Conservation (phyloP, 83 land plant species). For the Picea abies region DNA sequence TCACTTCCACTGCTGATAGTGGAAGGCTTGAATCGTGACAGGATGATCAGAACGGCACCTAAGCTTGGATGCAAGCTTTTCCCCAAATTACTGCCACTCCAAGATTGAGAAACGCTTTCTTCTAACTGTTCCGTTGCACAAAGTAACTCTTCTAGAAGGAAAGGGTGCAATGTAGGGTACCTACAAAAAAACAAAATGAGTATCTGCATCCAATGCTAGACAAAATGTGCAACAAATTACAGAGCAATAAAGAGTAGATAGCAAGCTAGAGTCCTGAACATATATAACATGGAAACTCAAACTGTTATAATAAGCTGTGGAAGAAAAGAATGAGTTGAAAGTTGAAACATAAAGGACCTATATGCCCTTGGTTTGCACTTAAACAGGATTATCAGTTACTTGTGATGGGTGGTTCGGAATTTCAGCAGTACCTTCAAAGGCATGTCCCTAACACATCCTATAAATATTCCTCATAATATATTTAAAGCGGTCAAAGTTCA, state of each 20-base stretch:
- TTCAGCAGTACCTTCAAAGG: background rate
- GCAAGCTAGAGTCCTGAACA: background rate
- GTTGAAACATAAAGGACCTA: background rate
- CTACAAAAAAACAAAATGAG: constrained; percentile 34
- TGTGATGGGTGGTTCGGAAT: background rate
- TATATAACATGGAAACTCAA: background rate
- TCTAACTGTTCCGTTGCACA: constrained; percentile 74
- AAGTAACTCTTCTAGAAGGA: constrained; percentile 75
- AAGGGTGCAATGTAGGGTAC: constrained; percentile 89
- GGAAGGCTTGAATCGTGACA: constrained; percentile 94
- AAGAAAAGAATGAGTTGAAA: background rate
- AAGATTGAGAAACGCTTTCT: constrained; percentile 23
- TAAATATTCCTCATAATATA: background rate
- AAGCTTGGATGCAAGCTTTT: constrained; percentile 93
- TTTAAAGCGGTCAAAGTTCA: background rate
- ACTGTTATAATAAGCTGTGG: background rate
- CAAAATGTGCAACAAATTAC: background rate
- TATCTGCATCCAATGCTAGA: background rate
- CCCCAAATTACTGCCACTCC: constrained; percentile 38
- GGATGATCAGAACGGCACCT: constrained; percentile 89
- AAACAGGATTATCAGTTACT: background rate
- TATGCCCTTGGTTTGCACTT: background rate
- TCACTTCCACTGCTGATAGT: constrained; percentile 60
- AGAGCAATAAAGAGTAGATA: background rate
- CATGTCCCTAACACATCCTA: background rate